Base-by-base conservation (phyloP, 169 alveolate species). In the Fabrea salina region DNA sequence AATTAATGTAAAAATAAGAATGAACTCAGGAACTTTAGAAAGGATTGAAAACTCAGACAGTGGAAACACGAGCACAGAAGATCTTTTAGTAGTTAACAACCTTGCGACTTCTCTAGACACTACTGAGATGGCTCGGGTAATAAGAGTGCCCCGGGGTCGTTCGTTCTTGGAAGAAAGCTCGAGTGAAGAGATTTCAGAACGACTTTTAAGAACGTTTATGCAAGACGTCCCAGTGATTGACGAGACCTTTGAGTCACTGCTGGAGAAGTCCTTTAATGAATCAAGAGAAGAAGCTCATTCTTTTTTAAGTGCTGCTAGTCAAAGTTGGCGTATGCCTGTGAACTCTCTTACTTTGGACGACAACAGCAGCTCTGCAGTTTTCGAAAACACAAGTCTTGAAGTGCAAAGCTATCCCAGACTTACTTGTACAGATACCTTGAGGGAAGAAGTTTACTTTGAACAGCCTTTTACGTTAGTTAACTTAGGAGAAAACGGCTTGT, bases 91-190 rank as follows among this genome's bases (percentile, higher is more conserved):
- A n/a, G 39, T 61, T 1, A 61, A 61, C 39, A 37, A 13, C 32
- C 13, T 61, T n/a, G 74, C 74, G 16, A 30, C 74, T 16, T 61
- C 74, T 1, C 39, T 61, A 3, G 74, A 61, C 25, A 51, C 74
- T 16, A 61, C 74, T 16, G 51, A 61, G 39, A 61, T 61, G 54
- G 51, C 74, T 13, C 32, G 41, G 25, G 19, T 61, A 16, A 61
- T 61, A 16, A 16, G 74, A 22, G 32, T 61, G 2, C 74, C 74
- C 13, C 58, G 32, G 25, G 74, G 41, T 1, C 16, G 74, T 8
- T 61, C 74, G 11, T 61, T 61, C 25, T 61, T 61, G 8, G 74
- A 61, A n/a, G 74, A 61, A 30, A 61, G 74, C 50, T 61, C 74
- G 32, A 61, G 74, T 4, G 74, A 61, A 8, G 74, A 61, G 32